Percentiles rank a stretch among this genome's conserved stretches.
Evolutionary conservation across 768 basidiomycete species (phyloP).

Genomic region (Russula sp.): DNA sequence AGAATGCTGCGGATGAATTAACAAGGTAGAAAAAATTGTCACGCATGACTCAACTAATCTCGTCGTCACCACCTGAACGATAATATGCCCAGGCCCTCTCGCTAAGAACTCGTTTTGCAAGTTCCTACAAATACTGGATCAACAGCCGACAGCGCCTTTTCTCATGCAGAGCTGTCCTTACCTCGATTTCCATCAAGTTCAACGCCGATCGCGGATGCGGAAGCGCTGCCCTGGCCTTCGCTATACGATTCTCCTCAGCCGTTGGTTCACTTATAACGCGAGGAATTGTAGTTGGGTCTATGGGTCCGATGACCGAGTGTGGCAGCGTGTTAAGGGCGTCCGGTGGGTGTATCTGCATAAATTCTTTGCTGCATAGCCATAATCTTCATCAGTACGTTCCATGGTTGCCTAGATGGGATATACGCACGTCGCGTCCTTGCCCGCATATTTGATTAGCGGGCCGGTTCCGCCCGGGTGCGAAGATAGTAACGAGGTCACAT

Average conservation of each 20-base stretch:
- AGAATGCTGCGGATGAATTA: conserved; percentile 26
- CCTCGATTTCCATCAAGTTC: conserved; percentile 36
- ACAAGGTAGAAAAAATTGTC: not conserved
- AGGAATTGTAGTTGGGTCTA: conserved; percentile 35
- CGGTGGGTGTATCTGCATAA: conserved; percentile 26
- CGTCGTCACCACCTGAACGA: conserved; percentile 35
- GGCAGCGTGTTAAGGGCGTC: conserved; percentile 32
- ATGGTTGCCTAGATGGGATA: not conserved
- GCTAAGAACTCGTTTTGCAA: conserved; percentile 34
- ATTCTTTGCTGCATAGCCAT: conserved; percentile 28
- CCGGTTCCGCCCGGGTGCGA: conserved; percentile 62
- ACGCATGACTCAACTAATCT: conserved; percentile 28
- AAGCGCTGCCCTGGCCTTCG: conserved; percentile 31
- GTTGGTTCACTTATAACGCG: conserved; percentile 27
- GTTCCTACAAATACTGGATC: conserved; percentile 22
- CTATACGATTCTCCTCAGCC: conserved; percentile 35
- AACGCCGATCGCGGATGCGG: conserved; percentile 33
- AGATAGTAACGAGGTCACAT: conserved; percentile 26
- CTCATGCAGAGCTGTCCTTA: conserved; percentile 11
- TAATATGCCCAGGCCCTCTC: conserved; percentile 37
- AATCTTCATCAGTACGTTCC: conserved; percentile 11
- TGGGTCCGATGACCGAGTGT: conserved; percentile 33
- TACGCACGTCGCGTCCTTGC: conserved; percentile 82
- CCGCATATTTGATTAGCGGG: conserved; percentile 85
- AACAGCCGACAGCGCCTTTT: conserved; percentile 1